phyloP scores from a whole-genome alignment of 768 basidiomycete genomes.

The Mrakia gelida region DNA sequence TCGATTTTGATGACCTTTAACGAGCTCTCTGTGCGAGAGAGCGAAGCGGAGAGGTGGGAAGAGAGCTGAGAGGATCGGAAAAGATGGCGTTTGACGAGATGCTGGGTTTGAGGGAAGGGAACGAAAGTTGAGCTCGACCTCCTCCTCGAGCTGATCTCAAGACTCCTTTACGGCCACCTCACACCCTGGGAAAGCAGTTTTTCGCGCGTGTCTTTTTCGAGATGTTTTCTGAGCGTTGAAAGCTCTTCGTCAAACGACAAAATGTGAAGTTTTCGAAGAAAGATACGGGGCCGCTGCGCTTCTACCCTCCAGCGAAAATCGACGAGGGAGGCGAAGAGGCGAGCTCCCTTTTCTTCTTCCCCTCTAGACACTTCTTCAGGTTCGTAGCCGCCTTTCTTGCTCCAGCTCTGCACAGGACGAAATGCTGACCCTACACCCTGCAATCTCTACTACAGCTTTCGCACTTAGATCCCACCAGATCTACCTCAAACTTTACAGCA shows the following conservation, averaged over 20 bases:
- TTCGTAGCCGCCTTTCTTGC: background rate
- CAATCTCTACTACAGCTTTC: background rate
- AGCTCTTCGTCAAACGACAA: no score
- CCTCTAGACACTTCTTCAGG: slow-evolving; percentile 3
- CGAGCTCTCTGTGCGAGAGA: background rate
- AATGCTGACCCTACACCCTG: background rate
- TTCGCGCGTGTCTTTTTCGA: no score
- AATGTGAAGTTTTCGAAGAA: no score
- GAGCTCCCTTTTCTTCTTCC: background rate
- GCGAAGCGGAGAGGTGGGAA: background rate
- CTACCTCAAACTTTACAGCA: slow-evolving; percentile 21
- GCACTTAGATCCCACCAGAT: slow-evolving; percentile 14
- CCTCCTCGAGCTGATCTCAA: no score
- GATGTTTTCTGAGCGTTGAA: no score
- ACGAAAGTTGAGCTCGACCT: background rate
- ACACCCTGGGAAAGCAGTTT: no score
- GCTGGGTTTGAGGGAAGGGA: no score
- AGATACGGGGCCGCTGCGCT: no score
- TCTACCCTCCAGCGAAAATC: no score
- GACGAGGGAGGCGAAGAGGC: no score
- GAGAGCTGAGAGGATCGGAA: background rate
- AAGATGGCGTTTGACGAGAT: background rate
- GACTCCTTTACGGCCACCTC: no score
- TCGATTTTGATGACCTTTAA: background rate
- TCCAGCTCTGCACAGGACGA: background rate